Evolutionary conservation across 768 basidiomycete species (phyloP).

Genomic region (Scleroderma citrinum): DNA sequence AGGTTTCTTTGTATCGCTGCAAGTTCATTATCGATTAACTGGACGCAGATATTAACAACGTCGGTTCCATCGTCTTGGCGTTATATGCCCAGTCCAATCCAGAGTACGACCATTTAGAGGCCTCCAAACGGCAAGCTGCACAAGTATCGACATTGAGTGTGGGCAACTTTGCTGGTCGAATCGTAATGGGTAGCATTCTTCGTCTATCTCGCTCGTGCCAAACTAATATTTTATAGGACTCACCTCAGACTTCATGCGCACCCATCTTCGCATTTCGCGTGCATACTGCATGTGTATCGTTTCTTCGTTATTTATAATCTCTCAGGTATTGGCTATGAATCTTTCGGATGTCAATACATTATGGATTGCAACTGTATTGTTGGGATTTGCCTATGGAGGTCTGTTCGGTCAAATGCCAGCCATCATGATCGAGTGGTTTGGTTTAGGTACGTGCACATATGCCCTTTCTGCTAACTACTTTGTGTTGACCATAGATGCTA

Average conservation of each 20-base stretch:
- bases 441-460: constrained; percentile 55
- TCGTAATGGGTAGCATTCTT: constrained; percentile 54
- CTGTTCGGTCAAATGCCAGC: constrained; percentile 69
- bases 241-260: constrained; percentile 63
- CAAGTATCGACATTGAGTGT: constrained; percentile 83
- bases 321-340: constrained; percentile 55
- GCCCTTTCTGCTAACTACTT: neutral
- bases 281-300: constrained; percentile 66
- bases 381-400: constrained; percentile 57
- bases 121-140: constrained; percentile 70
- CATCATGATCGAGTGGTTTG: constrained; percentile 87
- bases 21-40: constrained; percentile 60
- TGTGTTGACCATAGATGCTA: no score
- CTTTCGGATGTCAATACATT: constrained; percentile 57
- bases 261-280: constrained; percentile 53
- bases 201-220: neutral
- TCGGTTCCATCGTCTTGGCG: constrained; percentile 68
- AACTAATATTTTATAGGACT: constrained; percentile 39
- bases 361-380: constrained; percentile 42
- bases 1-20: constrained; percentile 15
- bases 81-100: constrained; percentile 56
- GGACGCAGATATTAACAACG: constrained; percentile 77
- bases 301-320: constrained; percentile 59
- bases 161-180: constrained; percentile 75
- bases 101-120: constrained; percentile 57